phyloP scores from a whole-genome alignment of 2,329 filamentous ascomycete species.

The Fusarium piperis region DNA sequence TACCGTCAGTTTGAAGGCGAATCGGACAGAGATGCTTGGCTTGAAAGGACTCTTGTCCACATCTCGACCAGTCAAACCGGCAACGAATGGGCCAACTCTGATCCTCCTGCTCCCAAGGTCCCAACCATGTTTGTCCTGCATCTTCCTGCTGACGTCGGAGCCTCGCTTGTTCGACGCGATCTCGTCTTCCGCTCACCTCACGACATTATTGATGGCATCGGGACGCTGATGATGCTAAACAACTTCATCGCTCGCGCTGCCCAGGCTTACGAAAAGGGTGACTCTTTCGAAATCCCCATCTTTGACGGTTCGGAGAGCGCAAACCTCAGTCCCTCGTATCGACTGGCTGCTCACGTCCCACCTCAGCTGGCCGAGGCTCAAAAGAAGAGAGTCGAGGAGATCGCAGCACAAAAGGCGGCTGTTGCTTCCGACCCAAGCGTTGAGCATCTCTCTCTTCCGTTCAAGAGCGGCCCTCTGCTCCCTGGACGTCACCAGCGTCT shows the following conservation, averaged over 20 bases:
- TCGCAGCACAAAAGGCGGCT: constrained; percentile 2
- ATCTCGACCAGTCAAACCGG: constrained; percentile 41
- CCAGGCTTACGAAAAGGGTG: constrained; percentile 28
- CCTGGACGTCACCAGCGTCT: constrained; percentile 42
- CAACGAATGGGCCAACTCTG: constrained; percentile 41
- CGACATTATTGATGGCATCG: constrained; percentile 53
- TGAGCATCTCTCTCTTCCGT: constrained; percentile 31
- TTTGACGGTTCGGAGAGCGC: constrained; percentile 34
- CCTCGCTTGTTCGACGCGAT: constrained; percentile 33
- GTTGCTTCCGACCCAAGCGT: not conserved
- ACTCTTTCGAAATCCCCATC: constrained; percentile 7
- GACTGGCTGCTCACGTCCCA: not conserved
- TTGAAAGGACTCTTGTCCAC: constrained; percentile 44
- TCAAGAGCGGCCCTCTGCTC: constrained; percentile 5
- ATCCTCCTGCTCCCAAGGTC: constrained; percentile 45
- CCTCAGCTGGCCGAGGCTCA: accelerated
- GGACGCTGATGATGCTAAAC: constrained; percentile 48
- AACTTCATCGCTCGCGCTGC: constrained; percentile 41
- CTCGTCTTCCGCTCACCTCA: constrained; percentile 50
- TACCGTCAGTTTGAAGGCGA: constrained; percentile 19
- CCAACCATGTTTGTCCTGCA: constrained; percentile 48
- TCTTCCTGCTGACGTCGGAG: not conserved
- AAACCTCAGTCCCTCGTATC: constrained; percentile 20
- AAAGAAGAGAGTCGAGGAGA: not conserved
- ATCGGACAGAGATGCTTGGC: constrained; percentile 36